Evolutionary conservation across 352 stramenopile species (phyloP).

Genomic region (Pythium coloratum): DNA sequence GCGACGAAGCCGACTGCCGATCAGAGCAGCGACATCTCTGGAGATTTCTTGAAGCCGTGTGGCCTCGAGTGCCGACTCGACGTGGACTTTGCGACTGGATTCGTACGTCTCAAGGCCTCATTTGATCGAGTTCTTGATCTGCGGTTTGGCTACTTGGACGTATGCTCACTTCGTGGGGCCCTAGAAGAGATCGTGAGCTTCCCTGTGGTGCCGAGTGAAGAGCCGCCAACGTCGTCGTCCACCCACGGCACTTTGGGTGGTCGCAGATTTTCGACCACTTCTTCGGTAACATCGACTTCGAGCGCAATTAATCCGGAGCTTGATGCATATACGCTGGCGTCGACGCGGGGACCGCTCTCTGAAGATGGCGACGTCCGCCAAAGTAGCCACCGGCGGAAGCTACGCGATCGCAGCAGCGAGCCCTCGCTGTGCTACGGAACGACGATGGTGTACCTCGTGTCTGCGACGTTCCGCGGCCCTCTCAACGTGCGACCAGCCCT

Average conservation of each 20-base stretch:
- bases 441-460: conserved; percentile 74
- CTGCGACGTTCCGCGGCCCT: conserved; percentile 68
- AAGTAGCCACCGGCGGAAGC: conserved; percentile 3
- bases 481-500: conserved; percentile 73
- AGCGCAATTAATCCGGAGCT: conserved; percentile 11
- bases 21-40: conserved; percentile 34
- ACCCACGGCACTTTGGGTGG: not conserved
- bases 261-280: conserved; percentile 20
- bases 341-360: conserved; percentile 13
- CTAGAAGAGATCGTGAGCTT: conserved; percentile 58
- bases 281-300: conserved; percentile 18
- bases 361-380: conserved; percentile 8
- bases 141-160: conserved; percentile 84
- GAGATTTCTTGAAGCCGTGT: conserved; percentile 81
- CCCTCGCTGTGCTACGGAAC: conserved; percentile 47
- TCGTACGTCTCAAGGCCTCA: conserved; percentile 63
- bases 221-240: conserved; percentile 15
- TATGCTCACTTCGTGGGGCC: conserved; percentile 62
- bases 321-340: conserved; percentile 14
- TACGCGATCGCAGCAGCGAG: conserved; percentile 18
- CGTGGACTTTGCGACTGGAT: conserved; percentile 59
- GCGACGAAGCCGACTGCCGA: conserved; percentile 11
- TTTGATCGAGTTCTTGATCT: conserved; percentile 82
- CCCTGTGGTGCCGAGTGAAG: conserved; percentile 20
- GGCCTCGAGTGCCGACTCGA: conserved; percentile 68